Conservation (phyloP, 2,329 filamentous ascomycete species). For the Chaetomium strumarium region DNA sequence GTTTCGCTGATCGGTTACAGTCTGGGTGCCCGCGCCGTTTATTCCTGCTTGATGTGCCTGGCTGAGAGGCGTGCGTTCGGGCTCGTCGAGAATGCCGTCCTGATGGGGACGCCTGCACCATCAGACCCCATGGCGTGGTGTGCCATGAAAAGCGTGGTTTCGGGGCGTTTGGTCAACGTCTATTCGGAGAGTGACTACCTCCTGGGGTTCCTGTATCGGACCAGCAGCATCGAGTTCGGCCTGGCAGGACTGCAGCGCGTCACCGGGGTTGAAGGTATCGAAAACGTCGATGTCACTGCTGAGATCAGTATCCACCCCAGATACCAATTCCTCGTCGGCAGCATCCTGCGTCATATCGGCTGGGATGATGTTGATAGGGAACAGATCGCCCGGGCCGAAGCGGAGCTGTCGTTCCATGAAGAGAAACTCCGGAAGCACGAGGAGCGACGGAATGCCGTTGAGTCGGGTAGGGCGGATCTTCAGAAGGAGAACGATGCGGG, state of each 20-base stretch:
- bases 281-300: conserved; percentile 63
- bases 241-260: conserved; percentile 78
- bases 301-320: conserved; percentile 63
- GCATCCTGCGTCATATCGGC: conserved; percentile 59
- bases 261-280: conserved; percentile 56
- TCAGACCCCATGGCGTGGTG: conserved; percentile 69
- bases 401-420: conserved; percentile 28
- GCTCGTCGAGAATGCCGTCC: conserved; percentile 74
- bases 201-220: conserved; percentile 81
- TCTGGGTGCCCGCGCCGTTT: conserved; percentile 76
- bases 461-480: conserved; percentile 14
- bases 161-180: conserved; percentile 82
- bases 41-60: conserved; percentile 71
- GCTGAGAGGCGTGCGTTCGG: conserved; percentile 80
- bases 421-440: conserved; percentile 24
- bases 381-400: conserved; percentile 31
- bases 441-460: conserved; percentile 22
- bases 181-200: conserved; percentile 85
- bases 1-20: conserved; percentile 79
- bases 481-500: conserved; percentile 20
- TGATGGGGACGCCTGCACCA: conserved; percentile 79
- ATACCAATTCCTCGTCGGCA: conserved; percentile 62
- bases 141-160: conserved; percentile 69
- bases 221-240: conserved; percentile 73
- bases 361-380: conserved; percentile 59